Conservation (phyloP, 1,284 basidiomycete genomes). For the Irpex sp. region DNA sequence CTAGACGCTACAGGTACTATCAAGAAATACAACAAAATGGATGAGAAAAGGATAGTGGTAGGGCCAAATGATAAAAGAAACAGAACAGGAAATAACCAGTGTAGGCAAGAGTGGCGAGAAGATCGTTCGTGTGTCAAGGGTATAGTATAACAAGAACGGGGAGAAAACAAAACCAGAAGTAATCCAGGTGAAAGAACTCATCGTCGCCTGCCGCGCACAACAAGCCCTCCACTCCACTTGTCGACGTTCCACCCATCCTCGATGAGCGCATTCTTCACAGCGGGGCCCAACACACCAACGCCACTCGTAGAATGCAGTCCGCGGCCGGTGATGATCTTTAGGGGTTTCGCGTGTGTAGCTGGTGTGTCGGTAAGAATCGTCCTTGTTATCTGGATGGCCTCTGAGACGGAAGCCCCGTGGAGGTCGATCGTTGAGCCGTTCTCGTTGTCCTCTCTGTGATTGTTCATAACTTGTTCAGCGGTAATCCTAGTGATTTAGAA, state of each 20-base stretch:
- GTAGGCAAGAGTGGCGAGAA: neutral
- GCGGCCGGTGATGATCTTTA: slow-evolving; percentile 69
- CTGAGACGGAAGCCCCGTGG: slow-evolving; percentile 60
- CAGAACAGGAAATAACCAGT: too few species aligned
- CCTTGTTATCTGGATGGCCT: slow-evolving; percentile 58
- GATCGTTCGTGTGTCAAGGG: neutral
- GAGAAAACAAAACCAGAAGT: neutral
- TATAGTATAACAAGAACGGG: too few species aligned
- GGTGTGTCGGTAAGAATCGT: slow-evolving; percentile 45
- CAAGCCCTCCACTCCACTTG: slow-evolving; percentile 58
- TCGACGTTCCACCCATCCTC: slow-evolving; percentile 60
- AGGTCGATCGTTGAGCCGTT: slow-evolving; percentile 58
- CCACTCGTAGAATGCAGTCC: slow-evolving; percentile 63
- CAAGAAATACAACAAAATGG: neutral
- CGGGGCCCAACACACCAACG: slow-evolving; percentile 64
- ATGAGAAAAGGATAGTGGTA: neutral
- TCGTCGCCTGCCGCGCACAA: slow-evolving; percentile 36
- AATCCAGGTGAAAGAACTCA: neutral
- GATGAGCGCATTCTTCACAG: slow-evolving; percentile 50
- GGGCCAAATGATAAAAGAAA: neutral
- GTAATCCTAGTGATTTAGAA: neutral
- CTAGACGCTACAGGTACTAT: neutral
- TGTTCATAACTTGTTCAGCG: neutral
- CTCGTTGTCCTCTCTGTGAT: slow-evolving; percentile 28
- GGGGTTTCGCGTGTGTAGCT: slow-evolving; percentile 45